Conservation (phyloP, 768 basidiomycete species). For the Tubosaeta sp. region DNA sequence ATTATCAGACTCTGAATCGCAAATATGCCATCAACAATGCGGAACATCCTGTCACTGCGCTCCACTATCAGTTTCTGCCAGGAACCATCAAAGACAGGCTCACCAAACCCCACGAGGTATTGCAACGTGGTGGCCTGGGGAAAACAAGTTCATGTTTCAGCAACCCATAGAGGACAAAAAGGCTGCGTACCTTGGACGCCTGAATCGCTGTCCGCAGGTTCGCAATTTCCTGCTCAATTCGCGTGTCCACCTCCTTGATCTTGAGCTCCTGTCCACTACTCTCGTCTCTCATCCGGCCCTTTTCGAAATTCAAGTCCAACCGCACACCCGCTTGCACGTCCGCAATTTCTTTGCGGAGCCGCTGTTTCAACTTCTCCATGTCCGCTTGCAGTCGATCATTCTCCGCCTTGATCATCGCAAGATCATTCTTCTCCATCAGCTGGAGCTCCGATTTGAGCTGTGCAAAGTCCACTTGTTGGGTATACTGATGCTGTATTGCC, state of each 20-base stretch:
- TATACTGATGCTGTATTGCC: slow-evolving; percentile 71
- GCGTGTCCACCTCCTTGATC: slow-evolving; percentile 95
- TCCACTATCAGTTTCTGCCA: slow-evolving; percentile 4
- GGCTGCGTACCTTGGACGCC: slow-evolving; percentile 63
- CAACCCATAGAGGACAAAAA: background rate
- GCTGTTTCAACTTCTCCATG: slow-evolving; percentile 92
- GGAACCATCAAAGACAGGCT: slow-evolving; percentile 23
- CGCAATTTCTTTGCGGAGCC: slow-evolving; percentile 86
- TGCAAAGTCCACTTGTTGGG: slow-evolving; percentile 95
- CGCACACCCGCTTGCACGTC: slow-evolving; percentile 91
- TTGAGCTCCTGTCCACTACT: slow-evolving; percentile 87
- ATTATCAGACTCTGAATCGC: slow-evolving; percentile 46
- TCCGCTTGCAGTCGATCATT: slow-evolving; percentile 91
- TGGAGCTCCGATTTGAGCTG: slow-evolving; percentile 95
- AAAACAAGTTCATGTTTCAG: slow-evolving; percentile 1
- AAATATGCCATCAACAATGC: slow-evolving; percentile 86
- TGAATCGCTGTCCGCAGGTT: slow-evolving; percentile 79
- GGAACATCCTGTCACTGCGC: slow-evolving; percentile 75
- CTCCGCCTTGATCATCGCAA: slow-evolving; percentile 92
- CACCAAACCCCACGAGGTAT: slow-evolving; percentile 84
- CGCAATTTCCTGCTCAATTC: slow-evolving; percentile 95
- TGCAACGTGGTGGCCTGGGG: slow-evolving; percentile 76
- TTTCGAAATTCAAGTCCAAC: slow-evolving; percentile 93
- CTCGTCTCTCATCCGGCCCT: slow-evolving; percentile 93
- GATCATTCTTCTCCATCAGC: slow-evolving; percentile 94